Percentiles rank a stretch among this genome's conserved stretches.
phyloP scores from a whole-genome alignment of 768 basidiomycete genomes.

The Mycena epipterygia region DNA sequence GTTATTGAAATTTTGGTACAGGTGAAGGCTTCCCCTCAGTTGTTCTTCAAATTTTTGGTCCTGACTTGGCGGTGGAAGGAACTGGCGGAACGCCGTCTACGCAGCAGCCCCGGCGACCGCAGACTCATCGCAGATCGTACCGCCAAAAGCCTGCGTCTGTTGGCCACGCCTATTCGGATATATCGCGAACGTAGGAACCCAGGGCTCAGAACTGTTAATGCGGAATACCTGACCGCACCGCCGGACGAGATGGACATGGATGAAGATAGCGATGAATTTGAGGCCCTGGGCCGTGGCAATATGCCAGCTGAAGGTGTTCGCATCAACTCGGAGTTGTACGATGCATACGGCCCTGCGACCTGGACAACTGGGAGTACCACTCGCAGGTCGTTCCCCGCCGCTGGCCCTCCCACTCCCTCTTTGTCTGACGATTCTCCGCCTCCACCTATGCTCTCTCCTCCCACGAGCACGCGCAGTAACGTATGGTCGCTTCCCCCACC shows the following conservation, averaged over 20 bases:
- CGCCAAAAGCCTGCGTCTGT: conserved; percentile 69
- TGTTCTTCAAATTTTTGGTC: background rate
- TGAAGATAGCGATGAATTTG: conserved; percentile 78
- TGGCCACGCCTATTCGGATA: conserved; percentile 66
- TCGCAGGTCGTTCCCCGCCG: conserved; percentile 31
- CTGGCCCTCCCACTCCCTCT: conserved; percentile 42
- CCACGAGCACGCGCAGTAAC: conserved; percentile 38
- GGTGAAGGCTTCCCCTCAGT: conserved; percentile 55
- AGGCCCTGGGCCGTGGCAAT: conserved; percentile 56
- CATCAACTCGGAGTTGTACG: conserved; percentile 72
- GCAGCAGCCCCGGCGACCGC: conserved; percentile 66
- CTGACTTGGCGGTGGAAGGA: conserved; percentile 62
- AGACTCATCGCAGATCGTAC: conserved; percentile 78
- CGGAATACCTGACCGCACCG: conserved; percentile 67
- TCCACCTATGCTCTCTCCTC: conserved; percentile 33
- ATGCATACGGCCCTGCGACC: conserved; percentile 61
- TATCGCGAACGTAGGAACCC: conserved; percentile 62
- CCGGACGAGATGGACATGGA: conserved; percentile 71
- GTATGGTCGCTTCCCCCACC: conserved; percentile 38
- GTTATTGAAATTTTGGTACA: conserved; percentile 84
- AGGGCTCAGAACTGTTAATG: conserved; percentile 55
- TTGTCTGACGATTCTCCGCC: conserved; percentile 42
- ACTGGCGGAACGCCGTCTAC: conserved; percentile 78
- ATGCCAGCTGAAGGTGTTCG: conserved; percentile 66
- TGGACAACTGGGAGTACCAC: conserved; percentile 25